Evolutionary conservation across 768 basidiomycete species (phyloP).

Genomic region (Gelatoporia subvermispora): DNA sequence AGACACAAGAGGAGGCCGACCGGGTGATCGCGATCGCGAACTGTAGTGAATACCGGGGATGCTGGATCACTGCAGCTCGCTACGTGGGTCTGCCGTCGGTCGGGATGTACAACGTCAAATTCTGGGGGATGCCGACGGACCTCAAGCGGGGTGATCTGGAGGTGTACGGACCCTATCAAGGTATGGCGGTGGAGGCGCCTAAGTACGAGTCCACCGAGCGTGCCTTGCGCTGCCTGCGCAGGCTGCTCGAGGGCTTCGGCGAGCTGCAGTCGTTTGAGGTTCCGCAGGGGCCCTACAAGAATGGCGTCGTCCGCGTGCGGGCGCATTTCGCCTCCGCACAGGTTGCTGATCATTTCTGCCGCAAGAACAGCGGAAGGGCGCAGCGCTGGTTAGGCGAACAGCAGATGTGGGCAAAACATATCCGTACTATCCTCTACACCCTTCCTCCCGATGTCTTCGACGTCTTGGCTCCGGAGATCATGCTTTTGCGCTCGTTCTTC

Average conservation of each 20-base stretch:
- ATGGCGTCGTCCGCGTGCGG: constrained; percentile 48
- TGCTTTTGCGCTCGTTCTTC: constrained; percentile 33
- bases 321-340: constrained; percentile 47
- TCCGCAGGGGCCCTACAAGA: constrained; percentile 44
- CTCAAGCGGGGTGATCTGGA: constrained; percentile 37
- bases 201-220: constrained; percentile 35
- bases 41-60: constrained; percentile 31
- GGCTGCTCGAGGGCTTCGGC: constrained; percentile 34
- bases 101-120: constrained; percentile 55
- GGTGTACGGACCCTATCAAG: constrained; percentile 42
- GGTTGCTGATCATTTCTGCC: constrained; percentile 49
- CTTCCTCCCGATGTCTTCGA: constrained; percentile 35
- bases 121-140: constrained; percentile 47
- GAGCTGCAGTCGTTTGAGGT: constrained; percentile 39
- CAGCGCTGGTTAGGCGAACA: constrained; percentile 43
- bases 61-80: constrained; percentile 40
- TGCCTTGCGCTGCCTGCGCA: constrained; percentile 34
- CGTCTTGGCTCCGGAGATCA: constrained; percentile 41
- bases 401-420: constrained; percentile 45
- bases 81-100: constrained; percentile 58
- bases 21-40: constrained; percentile 43
- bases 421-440: constrained; percentile 45
- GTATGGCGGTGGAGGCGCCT: constrained; percentile 47
- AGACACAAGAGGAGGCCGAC: constrained; percentile 41
- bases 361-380: constrained; percentile 40